Evolutionary conservation across 2,329 filamentous ascomycete genomes (phyloP), one percentile per base, ranked within the genome.

Genomic region (Diaporthe helianthi): DNA sequence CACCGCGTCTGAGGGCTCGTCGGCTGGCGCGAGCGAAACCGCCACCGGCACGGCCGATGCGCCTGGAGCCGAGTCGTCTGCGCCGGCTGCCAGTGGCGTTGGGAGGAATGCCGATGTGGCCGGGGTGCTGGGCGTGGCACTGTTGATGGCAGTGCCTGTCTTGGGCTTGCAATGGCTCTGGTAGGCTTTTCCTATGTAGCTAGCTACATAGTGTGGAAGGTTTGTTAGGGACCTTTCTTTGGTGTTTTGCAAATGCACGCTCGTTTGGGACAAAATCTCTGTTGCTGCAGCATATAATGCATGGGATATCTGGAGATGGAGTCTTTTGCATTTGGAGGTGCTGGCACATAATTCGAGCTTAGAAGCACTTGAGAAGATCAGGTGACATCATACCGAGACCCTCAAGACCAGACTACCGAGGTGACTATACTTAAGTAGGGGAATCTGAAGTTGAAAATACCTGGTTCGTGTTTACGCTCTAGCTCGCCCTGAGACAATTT

Each of bases 11-110:
- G n/a, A 2, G 2, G 26, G 15, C 17, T 29, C 54, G 5, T 61
- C 55, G 19, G 26, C 55, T 6, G 24, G 55, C 38, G 38, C 9
- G 38, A 31, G 55, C 24, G 36, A 19, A 15, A 44, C 36, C 55
- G 55, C 55, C 38, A 46, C 36, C 41, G 55, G 38, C 38, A 47
- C 58, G 58, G 58, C 58, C 44, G 47, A 44, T 9, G 58, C 58
- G 29, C 44, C 58, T 7, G 58, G 19, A 13, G 41, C 58, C 9
- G 24, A 44, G 29, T 36, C 44, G 12, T 63, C 58, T 33, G 58
- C 58, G 44, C 58, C 58, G 29, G 33, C 26, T 19, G 47, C 29
- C 4, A 63, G 58, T n/a, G 44, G 13, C 15, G 26, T 29, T 2
- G 58, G 19, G 12, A 49, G 29, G 44, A 49, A 26, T 19, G 58